A percentile compares a stretch with the other conserved stretches of the same genome.
These are phyloP conservation scores for Metschnikowia shivogae DNA, from an alignment of 805 yeast genomes.

Conservation along the genomic window DNA sequence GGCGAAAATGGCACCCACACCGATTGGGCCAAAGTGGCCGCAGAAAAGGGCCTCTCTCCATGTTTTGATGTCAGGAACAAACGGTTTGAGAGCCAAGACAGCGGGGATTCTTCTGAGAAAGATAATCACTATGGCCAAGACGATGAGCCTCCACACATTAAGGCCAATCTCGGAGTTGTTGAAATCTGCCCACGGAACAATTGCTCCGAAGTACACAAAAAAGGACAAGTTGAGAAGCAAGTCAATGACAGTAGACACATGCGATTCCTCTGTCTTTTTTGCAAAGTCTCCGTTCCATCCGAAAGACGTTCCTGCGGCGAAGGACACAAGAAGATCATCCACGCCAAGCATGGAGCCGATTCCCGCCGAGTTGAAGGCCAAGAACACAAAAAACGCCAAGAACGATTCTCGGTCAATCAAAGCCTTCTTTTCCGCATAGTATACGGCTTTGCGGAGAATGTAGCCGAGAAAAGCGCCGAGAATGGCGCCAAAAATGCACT, in stretches of 20 bases:
- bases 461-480: slow-evolving; percentile 74
- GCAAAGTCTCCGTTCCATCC: slow-evolving; percentile 94
- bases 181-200: slow-evolving; percentile 82
- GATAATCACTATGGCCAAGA: slow-evolving; percentile 69
- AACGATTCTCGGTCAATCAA: slow-evolving; percentile 87
- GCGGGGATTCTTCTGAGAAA: slow-evolving; percentile 82
- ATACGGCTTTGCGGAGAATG: slow-evolving; percentile 62
- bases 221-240: slow-evolving; percentile 76
- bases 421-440: slow-evolving; percentile 63
- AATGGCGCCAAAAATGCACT: slow-evolving; percentile 74
- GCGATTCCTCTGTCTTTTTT: slow-evolving; percentile 74
- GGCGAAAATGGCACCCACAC: slow-evolving; percentile 90
- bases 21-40: slow-evolving; percentile 96
- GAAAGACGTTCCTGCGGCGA: slow-evolving; percentile 91
- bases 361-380: slow-evolving; percentile 85
- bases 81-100: slow-evolving; percentile 65
- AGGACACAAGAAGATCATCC: slow-evolving; percentile 83
- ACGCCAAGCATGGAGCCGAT: slow-evolving; percentile 83
- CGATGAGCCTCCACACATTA: slow-evolving; percentile 72
- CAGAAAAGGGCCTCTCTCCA: slow-evolving; percentile 95
- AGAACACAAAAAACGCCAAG: slow-evolving; percentile 74
- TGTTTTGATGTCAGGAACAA: slow-evolving; percentile 81
- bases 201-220: slow-evolving; percentile 86
- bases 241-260: slow-evolving; percentile 88
- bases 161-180: slow-evolving; percentile 60